A percentile compares a stretch with the other conserved stretches of the same genome.
Conservation (phyloP, 2,329 filamentous ascomycete genomes). For the Botrytis deweyae region DNA sequence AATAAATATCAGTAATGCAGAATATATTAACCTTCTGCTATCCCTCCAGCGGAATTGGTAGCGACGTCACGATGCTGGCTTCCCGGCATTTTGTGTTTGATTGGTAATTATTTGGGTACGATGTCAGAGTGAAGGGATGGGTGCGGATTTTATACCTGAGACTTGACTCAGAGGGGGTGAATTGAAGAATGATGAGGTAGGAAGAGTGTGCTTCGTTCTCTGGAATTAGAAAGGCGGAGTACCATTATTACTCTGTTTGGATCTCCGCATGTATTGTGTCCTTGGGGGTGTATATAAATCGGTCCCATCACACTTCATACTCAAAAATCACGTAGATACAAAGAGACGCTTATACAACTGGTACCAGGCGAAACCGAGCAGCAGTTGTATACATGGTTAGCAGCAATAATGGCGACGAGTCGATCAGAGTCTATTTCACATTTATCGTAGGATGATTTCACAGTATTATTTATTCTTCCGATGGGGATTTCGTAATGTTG, state of each 20-base stretch:
- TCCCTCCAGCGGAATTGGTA: not conserved
- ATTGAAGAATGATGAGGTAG: not conserved
- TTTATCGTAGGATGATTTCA: not conserved
- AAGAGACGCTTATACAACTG: too few species aligned
- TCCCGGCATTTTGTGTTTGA: too few species aligned
- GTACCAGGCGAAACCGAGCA: not conserved
- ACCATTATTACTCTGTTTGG: not conserved
- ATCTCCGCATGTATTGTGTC: not conserved
- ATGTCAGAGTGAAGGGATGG: not conserved
- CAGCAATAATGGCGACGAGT: not conserved
- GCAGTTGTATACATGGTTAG: accelerated
- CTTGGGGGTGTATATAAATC: not conserved
- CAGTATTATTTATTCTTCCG: not conserved
- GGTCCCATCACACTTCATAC: not conserved
- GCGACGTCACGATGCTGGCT: not conserved
- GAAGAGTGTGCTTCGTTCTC: not conserved
- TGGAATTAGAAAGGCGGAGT: not conserved
- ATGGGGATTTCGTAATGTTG: not conserved
- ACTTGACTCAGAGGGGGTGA: not conserved
- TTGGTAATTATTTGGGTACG: not conserved
- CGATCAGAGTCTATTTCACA: not conserved
- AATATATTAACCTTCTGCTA: not conserved
- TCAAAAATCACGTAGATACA: not conserved
- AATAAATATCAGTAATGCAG: not conserved
- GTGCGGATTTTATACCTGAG: not conserved